Percentiles rank a stretch among this genome's conserved stretches.
Evolutionary conservation across 768 basidiomycete genomes (phyloP).

Genomic region (Mycena capillaripes): DNA sequence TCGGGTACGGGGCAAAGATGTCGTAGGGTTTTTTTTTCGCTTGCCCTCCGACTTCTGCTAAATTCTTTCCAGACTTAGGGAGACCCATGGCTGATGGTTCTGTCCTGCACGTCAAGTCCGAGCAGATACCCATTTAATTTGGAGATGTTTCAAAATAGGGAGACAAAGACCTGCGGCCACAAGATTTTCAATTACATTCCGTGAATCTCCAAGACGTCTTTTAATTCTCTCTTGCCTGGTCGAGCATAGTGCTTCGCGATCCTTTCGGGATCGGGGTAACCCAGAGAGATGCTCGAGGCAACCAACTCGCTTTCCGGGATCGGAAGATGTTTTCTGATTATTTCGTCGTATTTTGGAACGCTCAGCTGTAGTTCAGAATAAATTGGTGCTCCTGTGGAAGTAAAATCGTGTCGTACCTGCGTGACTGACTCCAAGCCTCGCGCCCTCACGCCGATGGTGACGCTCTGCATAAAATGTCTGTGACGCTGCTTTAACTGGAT

Average conservation of each 20-base stretch:
- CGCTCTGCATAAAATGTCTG: constrained; percentile 34
- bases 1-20: background rate
- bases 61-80: no score
- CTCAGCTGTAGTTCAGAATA: constrained; percentile 8
- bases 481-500: background rate
- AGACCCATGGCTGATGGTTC: no score
- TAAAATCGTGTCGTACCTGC: constrained; percentile 24
- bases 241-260: constrained; percentile 17
- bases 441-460: constrained; percentile 32
- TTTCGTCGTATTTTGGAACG: constrained; percentile 21
- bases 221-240: constrained; percentile 13
- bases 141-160: no score
- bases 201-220: constrained; percentile 26
- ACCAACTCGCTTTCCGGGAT: constrained; percentile 33
- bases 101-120: no score
- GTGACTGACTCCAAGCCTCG: constrained; percentile 34
- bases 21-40: no score
- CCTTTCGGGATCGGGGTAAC: constrained; percentile 32
- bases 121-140: no score
- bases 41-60: no score
- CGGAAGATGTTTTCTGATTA: constrained; percentile 30
- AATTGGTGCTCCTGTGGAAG: no score
- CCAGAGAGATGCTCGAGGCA: constrained; percentile 28
- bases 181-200: no score
- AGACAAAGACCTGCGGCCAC: no score